Evolutionary conservation across 345 rosid species (phyloP), one percentile per base, ranked within the genome.

Genomic region (Populus simonii): DNA sequence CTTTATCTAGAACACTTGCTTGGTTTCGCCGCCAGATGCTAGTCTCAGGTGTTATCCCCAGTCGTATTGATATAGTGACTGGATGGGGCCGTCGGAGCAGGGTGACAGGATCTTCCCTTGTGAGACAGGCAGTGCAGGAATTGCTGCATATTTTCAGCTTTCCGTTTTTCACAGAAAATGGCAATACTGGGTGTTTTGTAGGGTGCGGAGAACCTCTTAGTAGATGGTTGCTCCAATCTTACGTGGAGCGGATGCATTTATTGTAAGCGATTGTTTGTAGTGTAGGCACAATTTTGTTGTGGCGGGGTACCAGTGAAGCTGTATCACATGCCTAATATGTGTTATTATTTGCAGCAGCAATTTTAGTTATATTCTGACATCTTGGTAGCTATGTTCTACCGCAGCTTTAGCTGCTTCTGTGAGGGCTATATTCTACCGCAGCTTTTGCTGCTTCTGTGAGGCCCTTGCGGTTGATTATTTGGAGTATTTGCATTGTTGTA

Each of bases 31-130:
- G 74, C 38, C 85, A 90, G 87, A 87, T 92, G 94, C 82, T 95
- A 43, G 73, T 76, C 15, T 90, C 93, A 0, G 98, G 98, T 20
- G 61, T 89, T 68, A 77, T 87, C 61, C 98, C 98, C 10, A 79
- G 85, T 65, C 84, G 97, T 76, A 93, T 92, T 25, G 97, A 93
- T 84, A 93, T 95, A 83, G 93, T 94, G 63, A 94, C 98, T 47
- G 98, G 98, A 35, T 94, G 98, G 97, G 98, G 98, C 20, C 84
- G 98, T 66, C 91, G 93, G 23, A 94, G 98, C 85, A 86, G 91
- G 87, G 97, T 94, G 77, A 93, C 94, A 0, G 98, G 98, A 55
- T 72, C 95, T 63, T 94, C 98, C 43, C 80, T 96, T 62, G 98
- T 93, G 78, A 84, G 97, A 83, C 92, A 88, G 68, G 89, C 97